Evolutionary conservation across 768 basidiomycete species (phyloP), one percentile per base, ranked within the genome.

Genomic region (Kwoniella dejecticola): DNA sequence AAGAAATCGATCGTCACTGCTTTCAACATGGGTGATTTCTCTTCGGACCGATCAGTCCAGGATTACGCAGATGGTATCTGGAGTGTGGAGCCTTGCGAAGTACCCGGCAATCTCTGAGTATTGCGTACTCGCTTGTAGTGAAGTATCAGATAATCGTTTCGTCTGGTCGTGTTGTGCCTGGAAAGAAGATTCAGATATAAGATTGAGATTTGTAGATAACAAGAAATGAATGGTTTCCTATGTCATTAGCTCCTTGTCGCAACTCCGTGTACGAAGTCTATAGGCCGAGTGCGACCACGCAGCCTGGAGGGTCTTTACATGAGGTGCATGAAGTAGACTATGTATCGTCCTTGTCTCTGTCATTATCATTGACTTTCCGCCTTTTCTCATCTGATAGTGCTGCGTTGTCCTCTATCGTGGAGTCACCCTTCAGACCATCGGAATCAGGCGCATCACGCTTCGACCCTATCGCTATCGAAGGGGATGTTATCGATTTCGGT

Each of bases 11-110:
- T 77, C 62, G 53, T 75, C 62, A 78, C 72, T 12, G 64, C 72
- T 10, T 67, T 72, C 52, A 68, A 88, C 86, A 97, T 96, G 93
- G 93, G 92, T 78, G 94, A 93, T 74, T 97, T 97, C 83, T 92
- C 91, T 78, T 90, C 89, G 31, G 95, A 98, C 77, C 84, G 60
- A 53, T 90, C 91, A 3, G 94, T 96, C 73, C 85, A 86, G 68
- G 89, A 92, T 76, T 95, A 95, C 70, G 92, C 91, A 1, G 91
- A 95, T 71, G 77, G 75, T 56, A 65, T 71, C 30, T 71, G 71
- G 61, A 45, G 48, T 58, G 40, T 70, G 17, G 74, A 75, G 56
- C 59, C 62, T 46, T 63, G 56, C 36, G 53, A 61, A 38, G 71
- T 75, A 5, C 71, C 74, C 15, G 61, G 64, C 31, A 47, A 53